phyloP scores from a whole-genome alignment of 1,284 basidiomycete genomes.

The Stygiomarasmius scandens region DNA sequence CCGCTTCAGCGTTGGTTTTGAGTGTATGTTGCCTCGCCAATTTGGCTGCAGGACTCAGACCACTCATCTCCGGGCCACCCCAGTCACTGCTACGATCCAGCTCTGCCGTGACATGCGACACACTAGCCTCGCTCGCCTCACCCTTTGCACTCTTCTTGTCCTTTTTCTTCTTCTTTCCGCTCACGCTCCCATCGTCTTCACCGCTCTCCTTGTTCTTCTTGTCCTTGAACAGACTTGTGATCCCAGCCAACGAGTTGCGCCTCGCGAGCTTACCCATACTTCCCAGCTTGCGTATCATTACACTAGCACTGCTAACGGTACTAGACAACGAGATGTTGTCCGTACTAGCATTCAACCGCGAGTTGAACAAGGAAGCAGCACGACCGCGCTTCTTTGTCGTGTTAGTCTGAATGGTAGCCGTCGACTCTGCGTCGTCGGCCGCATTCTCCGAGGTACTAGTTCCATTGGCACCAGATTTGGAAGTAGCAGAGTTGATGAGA shows the following conservation, averaged over 20 bases:
- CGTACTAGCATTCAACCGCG: conserved; percentile 89
- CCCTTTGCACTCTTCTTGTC: conserved; percentile 64
- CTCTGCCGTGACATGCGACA: conserved; percentile 87
- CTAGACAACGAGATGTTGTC: conserved; percentile 97
- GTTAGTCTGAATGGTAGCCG: conserved; percentile 55
- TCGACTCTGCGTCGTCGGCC: conserved; percentile 35
- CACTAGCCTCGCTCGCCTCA: conserved; percentile 69
- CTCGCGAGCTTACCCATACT: conserved; percentile 91
- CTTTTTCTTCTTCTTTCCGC: conserved; percentile 52
- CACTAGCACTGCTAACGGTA: conserved; percentile 94
- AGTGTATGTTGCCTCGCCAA: conserved; percentile 89
- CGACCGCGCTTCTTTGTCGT: conserved; percentile 68
- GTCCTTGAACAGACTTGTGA: conserved; percentile 94
- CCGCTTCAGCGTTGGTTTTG: conserved; percentile 83
- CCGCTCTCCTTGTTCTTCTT: conserved; percentile 74
- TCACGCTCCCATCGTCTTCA: conserved; percentile 36
- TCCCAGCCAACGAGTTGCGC: conserved; percentile 87
- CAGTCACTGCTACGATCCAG: conserved; percentile 64
- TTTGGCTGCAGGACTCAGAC: conserved; percentile 91
- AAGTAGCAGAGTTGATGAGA: conserved; percentile 21
- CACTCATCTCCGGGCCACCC: conserved; percentile 63
- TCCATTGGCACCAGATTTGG: conserved; percentile 22
- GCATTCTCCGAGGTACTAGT: conserved; percentile 32
- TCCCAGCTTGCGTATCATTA: conserved; percentile 97
- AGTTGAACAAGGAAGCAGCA: conserved; percentile 82